Conservation (phyloP, 2,329 filamentous ascomycete species). For the Monosporascus sp. region DNA sequence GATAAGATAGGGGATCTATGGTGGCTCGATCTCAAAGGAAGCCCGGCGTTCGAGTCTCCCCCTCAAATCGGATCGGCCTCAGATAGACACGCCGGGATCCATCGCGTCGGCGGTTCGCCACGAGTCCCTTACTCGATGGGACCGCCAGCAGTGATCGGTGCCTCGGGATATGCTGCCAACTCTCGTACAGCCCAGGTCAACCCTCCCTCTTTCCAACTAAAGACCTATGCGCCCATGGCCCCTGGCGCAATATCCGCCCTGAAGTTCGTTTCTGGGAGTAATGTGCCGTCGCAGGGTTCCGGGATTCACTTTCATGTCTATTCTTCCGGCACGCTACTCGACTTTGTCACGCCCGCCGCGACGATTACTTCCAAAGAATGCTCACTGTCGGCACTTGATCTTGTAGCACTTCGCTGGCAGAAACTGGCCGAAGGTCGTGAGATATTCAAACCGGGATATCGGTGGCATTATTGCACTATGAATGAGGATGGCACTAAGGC, state of each 20-base stretch:
- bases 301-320: conserved; percentile 96
- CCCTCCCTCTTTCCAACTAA: conserved; percentile 59
- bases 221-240: conserved; percentile 73
- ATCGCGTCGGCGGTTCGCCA: conserved; percentile 43
- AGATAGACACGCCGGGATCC: conserved; percentile 38
- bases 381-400: conserved; percentile 81
- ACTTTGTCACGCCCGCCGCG: conserved; percentile 88
- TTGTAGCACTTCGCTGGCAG: conserved; percentile 86
- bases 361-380: conserved; percentile 84
- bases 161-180: conserved; percentile 62
- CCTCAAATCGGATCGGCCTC: conserved; percentile 48
- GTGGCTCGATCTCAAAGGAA: conserved; percentile 94
- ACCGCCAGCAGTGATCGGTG: conserved; percentile 46
- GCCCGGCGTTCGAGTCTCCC: conserved; percentile 72
- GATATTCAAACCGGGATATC: conserved; percentile 84
- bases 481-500: conserved; percentile 94
- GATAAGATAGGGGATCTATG: conserved; percentile 93
- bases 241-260: conserved; percentile 86
- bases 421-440: conserved; percentile 91
- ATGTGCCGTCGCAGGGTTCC: conserved; percentile 80
- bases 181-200: conserved; percentile 63
- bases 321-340: conserved; percentile 84
- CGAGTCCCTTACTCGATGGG: conserved; percentile 46
- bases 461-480: conserved; percentile 97
- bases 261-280: conserved; percentile 81